phyloP scores from a whole-genome alignment of 371 early-diverging fungal genomes.

The Fennellomyces sp. region DNA sequence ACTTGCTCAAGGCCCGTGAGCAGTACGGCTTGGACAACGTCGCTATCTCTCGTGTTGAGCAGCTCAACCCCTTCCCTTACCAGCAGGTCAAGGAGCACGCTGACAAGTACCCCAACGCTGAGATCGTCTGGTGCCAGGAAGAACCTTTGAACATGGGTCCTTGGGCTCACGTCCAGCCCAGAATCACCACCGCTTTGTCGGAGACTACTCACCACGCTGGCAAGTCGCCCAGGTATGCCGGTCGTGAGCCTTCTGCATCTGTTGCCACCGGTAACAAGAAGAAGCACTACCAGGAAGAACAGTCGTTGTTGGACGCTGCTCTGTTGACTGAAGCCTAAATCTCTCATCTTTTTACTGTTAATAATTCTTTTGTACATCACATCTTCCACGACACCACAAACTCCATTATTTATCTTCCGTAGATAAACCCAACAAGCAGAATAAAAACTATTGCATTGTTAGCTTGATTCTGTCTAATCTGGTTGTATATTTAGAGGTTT shows the following conservation, averaged over 20 bases:
- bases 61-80: slow-evolving; percentile 96
- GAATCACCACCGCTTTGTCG: slow-evolving; percentile 81
- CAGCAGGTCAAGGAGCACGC: slow-evolving; percentile 82
- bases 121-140: slow-evolving; percentile 95
- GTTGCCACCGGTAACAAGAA: slow-evolving; percentile 98
- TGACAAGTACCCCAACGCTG: slow-evolving; percentile 90
- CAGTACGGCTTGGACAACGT: slow-evolving; percentile 82
- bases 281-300: slow-evolving; percentile 93
- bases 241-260: slow-evolving; percentile 91
- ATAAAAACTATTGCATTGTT: too few relatives aligned
- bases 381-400: neutral
- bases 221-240: slow-evolving; percentile 82
- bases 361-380: neutral
- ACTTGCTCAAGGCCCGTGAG: slow-evolving; percentile 84
- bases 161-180: slow-evolving; percentile 88
- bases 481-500: too few relatives aligned
- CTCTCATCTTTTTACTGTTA: neutral
- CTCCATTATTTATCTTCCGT: neutral
- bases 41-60: slow-evolving; percentile 94
- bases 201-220: slow-evolving; percentile 72
- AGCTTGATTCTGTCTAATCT: too few relatives aligned
- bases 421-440: too few relatives aligned
- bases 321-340: slow-evolving; percentile 53
- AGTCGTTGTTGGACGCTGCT: slow-evolving; percentile 81
- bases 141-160: slow-evolving; percentile 95